A percentile compares a stretch with the other conserved stretches of the same genome.
Conservation (phyloP, 768 basidiomycete genomes). For the Tylopilus intermedius region DNA sequence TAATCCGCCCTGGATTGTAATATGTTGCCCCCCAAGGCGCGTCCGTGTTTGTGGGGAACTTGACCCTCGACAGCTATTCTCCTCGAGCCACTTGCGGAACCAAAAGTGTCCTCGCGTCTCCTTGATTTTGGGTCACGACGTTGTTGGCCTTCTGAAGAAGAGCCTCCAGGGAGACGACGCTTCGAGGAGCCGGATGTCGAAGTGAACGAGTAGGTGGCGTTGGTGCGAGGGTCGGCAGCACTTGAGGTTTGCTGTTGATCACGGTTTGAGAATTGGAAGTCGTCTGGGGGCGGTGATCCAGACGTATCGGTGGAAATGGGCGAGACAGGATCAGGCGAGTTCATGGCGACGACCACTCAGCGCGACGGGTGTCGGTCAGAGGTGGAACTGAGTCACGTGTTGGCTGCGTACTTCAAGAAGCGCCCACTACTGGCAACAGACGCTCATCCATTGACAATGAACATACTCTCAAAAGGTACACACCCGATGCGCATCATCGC, state of each 20-base stretch:
- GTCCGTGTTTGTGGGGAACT: constrained; percentile 6
- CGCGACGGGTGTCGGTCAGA: not conserved
- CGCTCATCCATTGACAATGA: constrained; percentile 9
- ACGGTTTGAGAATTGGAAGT: constrained; percentile 28
- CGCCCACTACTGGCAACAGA: not conserved
- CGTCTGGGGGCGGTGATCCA: constrained; percentile 34
- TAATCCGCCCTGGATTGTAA: constrained; percentile 33
- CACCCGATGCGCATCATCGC: constrained; percentile 43
- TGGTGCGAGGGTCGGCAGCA: constrained; percentile 20
- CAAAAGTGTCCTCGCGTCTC: constrained; percentile 41
- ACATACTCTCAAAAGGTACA: constrained; percentile 10
- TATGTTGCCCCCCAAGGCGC: constrained; percentile 13
- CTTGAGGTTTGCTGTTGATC: constrained; percentile 26
- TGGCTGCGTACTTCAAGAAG: too few species aligned
- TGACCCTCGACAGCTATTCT: constrained; percentile 24
- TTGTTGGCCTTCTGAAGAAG: constrained; percentile 38
- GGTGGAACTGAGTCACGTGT: constrained; percentile 10
- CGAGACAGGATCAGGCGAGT: constrained; percentile 35
- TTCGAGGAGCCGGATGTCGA: constrained; percentile 37
- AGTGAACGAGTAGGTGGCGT: constrained; percentile 17
- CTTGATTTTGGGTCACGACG: constrained; percentile 49
- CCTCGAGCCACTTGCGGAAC: constrained; percentile 17
- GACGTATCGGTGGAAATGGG: constrained; percentile 36
- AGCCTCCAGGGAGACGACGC: constrained; percentile 48
- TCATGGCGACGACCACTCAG: constrained; percentile 22